These are phyloP conservation scores for Suillus variegatus DNA, from an alignment of 768 basidiomycete genomes.

Conservation along the genomic window DNA sequence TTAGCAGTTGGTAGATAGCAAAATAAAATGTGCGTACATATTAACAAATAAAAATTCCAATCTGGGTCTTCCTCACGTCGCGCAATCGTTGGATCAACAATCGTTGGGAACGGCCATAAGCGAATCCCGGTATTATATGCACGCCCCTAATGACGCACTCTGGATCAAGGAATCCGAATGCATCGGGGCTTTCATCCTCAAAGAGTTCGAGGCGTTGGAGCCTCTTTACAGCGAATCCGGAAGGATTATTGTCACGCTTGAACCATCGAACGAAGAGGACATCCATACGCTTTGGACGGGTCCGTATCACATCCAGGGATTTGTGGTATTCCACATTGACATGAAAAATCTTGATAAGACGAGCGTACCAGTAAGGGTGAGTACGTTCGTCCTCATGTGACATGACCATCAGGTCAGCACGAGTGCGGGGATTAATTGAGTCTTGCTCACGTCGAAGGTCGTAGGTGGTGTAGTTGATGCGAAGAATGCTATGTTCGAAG, in stretches of 20 bases:
- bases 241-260: constrained; percentile 23
- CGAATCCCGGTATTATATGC: constrained; percentile 47
- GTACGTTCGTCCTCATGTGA: constrained; percentile 18
- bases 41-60: constrained; percentile 32
- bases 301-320: background rate
- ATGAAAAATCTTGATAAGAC: constrained; percentile 35
- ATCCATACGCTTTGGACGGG: constrained; percentile 27
- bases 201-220: constrained; percentile 44
- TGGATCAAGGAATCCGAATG: constrained; percentile 52
- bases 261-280: constrained; percentile 46
- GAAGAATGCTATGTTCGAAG: constrained; percentile 33
- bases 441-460: constrained; percentile 27
- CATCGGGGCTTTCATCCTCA: constrained; percentile 19
- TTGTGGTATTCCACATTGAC: constrained; percentile 7
- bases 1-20: background rate
- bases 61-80: constrained; percentile 23
- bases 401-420: constrained; percentile 38
- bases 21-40: constrained; percentile 24
- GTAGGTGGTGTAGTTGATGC: constrained; percentile 34
- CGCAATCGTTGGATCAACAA: constrained; percentile 7
- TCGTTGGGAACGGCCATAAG: constrained; percentile 15
- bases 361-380: constrained; percentile 43
- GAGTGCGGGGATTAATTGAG: constrained; percentile 29
- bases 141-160: constrained; percentile 35
- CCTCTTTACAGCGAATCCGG: constrained; percentile 28